Conservation (phyloP, 1,284 basidiomycete species). For the Vanrija pseudolonga region DNA sequence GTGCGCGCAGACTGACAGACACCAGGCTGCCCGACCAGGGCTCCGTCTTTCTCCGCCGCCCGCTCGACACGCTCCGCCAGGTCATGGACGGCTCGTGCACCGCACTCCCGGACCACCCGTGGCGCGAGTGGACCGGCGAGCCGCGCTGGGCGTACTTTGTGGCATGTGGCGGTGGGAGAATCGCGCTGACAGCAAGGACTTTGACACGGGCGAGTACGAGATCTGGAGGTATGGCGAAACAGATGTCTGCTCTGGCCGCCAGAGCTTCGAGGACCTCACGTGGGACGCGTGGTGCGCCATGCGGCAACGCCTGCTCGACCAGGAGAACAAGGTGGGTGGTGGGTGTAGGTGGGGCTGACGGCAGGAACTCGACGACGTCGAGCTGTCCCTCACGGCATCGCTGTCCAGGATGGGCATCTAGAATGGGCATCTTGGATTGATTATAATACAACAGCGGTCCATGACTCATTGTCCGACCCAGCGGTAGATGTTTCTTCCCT, state of each 20-base stretch:
- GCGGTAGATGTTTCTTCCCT: constrained; percentile 13
- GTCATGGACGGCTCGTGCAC: not conserved
- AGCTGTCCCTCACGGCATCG: too few relatives aligned
- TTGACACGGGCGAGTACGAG: constrained; percentile 11
- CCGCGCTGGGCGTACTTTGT: constrained; percentile 14
- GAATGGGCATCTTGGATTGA: too few relatives aligned
- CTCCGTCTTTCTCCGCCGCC: constrained; percentile 3
- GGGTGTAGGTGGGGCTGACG: too few relatives aligned
- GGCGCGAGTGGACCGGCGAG: constrained; percentile 5
- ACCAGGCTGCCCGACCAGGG: constrained; percentile 6
- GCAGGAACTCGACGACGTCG: too few relatives aligned
- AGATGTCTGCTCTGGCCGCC: constrained; percentile 7
- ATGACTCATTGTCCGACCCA: constrained; percentile 3
- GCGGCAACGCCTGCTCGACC: constrained; percentile 4
- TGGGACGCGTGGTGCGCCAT: constrained; percentile 12
- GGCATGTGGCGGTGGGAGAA: not conserved
- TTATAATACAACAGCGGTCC: too few relatives aligned
- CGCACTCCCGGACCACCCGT: constrained; percentile 4
- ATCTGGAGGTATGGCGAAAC: constrained; percentile 8
- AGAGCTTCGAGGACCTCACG: constrained; percentile 5
- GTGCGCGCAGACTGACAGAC: not conserved
- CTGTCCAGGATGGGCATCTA: too few relatives aligned
- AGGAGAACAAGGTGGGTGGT: too few relatives aligned
- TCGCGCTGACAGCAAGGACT: constrained; percentile 3
- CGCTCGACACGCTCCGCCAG: constrained; percentile 7